Conservation (phyloP, 1,284 basidiomycete species). For the Wolfiporia cocos region DNA sequence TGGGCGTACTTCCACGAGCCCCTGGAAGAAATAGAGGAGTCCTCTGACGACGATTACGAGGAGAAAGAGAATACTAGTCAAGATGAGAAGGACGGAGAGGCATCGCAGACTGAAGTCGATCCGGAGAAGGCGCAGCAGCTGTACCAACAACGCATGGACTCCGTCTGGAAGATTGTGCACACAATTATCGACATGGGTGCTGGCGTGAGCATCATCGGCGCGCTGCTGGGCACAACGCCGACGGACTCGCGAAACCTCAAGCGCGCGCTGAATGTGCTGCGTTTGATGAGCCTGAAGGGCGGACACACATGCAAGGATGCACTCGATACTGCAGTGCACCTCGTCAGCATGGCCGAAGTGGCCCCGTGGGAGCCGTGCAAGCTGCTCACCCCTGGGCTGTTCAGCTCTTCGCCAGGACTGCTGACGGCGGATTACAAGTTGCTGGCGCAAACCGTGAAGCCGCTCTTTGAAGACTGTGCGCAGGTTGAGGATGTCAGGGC, state of each 20-base stretch:
- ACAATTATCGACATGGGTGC: slow-evolving; percentile 55
- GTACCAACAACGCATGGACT: slow-evolving; percentile 26
- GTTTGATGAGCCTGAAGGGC: slow-evolving; percentile 48
- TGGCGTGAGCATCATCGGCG: slow-evolving; percentile 50
- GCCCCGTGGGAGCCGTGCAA: slow-evolving; percentile 39
- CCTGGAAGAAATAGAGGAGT: slow-evolving; percentile 6
- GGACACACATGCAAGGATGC: slow-evolving; percentile 44
- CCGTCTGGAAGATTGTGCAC: slow-evolving; percentile 44
- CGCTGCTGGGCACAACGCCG: slow-evolving; percentile 34
- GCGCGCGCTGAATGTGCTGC: slow-evolving; percentile 40
- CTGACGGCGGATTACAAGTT: slow-evolving; percentile 50
- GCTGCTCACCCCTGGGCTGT: slow-evolving; percentile 48
- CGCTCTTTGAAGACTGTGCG: slow-evolving; percentile 47
- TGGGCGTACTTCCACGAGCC: slow-evolving; percentile 61
- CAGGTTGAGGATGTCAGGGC: slow-evolving; percentile 44
- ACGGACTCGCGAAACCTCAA: slow-evolving; percentile 34
- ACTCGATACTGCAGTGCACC: slow-evolving; percentile 41
- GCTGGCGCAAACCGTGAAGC: slow-evolving; percentile 39
- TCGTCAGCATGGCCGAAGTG: slow-evolving; percentile 32
- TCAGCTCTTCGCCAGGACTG: slow-evolving; percentile 53
- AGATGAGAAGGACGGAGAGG: slow-evolving; percentile 24
- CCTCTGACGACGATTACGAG: background rate
- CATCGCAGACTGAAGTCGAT: slow-evolving; percentile 19
- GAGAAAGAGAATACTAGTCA: slow-evolving; percentile 26
- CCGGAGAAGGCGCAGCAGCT: slow-evolving; percentile 19